These are phyloP conservation scores for Penicillium dipodomyicola DNA, from an alignment of 495 filamentous ascomycete species.

Conservation along the genomic window DNA sequence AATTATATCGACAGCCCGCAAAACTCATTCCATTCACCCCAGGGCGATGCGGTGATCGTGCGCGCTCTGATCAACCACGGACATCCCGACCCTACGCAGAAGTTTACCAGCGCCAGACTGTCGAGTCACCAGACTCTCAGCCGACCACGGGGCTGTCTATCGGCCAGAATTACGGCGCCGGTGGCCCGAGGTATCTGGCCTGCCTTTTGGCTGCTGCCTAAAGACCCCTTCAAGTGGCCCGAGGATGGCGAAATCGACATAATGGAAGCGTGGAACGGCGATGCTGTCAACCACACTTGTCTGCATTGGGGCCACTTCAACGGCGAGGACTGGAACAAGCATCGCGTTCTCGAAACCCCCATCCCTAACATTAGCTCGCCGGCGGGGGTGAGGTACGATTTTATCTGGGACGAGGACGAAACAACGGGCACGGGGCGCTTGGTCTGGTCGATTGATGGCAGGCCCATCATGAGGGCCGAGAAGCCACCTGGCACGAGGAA, in stretches of 20 bases:
- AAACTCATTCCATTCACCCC: slow-evolving; percentile 32
- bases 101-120: slow-evolving; percentile 30
- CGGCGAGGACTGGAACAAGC: slow-evolving; percentile 31
- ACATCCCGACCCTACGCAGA: slow-evolving; percentile 24
- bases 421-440: slow-evolving; percentile 25
- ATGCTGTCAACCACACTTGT: slow-evolving; percentile 32
- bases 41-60: slow-evolving; percentile 29
- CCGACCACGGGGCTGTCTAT: slow-evolving; percentile 30
- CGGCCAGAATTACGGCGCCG: slow-evolving; percentile 28
- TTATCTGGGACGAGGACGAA: slow-evolving; percentile 32
- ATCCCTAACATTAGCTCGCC: slow-evolving; percentile 28
- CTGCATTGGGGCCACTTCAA: slow-evolving; percentile 33
- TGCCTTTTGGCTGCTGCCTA: slow-evolving; percentile 35
- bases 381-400: slow-evolving; percentile 27
- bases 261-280: slow-evolving; percentile 31
- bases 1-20: slow-evolving; percentile 29
- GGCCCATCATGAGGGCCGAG: slow-evolving; percentile 28
- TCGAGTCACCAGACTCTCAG: slow-evolving; percentile 28
- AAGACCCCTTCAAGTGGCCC: slow-evolving; percentile 34
- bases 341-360: slow-evolving; percentile 30
- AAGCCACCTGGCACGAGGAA: slow-evolving; percentile 32
- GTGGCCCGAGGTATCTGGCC: slow-evolving; percentile 32
- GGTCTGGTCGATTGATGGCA: slow-evolving; percentile 31
- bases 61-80: slow-evolving; percentile 30
- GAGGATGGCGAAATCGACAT: slow-evolving; percentile 33